Evolutionary conservation across 352 stramenopile genomes (phyloP).

Genomic region (Phytopythium oedochilum): DNA sequence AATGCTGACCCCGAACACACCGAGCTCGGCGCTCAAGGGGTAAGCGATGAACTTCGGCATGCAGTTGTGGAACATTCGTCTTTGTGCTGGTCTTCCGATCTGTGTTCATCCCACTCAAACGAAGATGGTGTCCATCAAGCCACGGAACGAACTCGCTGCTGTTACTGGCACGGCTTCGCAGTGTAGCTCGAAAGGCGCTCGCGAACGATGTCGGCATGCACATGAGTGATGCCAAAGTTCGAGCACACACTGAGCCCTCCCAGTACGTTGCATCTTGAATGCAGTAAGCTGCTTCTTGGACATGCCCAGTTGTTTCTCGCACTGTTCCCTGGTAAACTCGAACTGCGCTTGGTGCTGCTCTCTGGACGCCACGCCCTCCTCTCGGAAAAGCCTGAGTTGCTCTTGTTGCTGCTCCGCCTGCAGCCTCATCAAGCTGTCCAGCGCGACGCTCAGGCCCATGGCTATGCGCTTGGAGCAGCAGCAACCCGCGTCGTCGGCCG

Average conservation of each 20-base stretch:
- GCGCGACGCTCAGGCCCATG: no score
- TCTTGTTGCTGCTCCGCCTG: neutral
- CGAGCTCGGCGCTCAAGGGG: neutral
- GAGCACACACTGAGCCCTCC: no score
- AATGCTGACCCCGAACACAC: neutral
- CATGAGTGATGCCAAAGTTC: neutral
- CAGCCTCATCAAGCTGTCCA: neutral
- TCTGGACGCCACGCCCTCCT: neutral
- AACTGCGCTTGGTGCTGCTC: no score
- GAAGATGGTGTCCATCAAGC: no score
- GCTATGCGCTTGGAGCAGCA: no score
- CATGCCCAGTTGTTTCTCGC: neutral
- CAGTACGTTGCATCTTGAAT: no score
- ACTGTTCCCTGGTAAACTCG: neutral
- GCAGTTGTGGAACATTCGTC: neutral
- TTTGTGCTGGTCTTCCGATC: neutral
- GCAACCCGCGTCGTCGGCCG: neutral
- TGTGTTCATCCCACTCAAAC: no score
- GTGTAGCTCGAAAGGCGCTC: neutral
- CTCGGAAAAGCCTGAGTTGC: neutral
- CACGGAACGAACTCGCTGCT: no score
- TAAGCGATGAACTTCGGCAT: neutral
- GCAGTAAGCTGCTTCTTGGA: neutral
- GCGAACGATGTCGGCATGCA: neutral
- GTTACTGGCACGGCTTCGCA: neutral